Evolutionary conservation across 352 stramenopile genomes (phyloP), one percentile per base, ranked within the genome.

Genomic region (Globisporangium iwayamae): DNA sequence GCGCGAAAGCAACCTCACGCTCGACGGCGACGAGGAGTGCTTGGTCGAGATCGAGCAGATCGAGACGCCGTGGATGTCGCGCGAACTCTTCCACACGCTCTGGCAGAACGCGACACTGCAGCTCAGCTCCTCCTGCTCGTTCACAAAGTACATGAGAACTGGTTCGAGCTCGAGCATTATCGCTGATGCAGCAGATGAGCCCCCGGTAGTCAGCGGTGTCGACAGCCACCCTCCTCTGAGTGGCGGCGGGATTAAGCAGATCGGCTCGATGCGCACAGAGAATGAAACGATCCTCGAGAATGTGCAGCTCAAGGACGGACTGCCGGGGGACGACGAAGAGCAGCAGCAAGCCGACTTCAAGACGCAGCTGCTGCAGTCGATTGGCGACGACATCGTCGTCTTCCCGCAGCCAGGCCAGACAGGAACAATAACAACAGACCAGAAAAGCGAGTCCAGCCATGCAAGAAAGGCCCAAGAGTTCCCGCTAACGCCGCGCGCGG

Each of bases 1-100:
- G n/a, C 81, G 81, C 25, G 78, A 89, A 69, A 85, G 74, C 66
- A 87, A 84, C 61, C 57, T 92, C 50, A 92, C 81, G 69, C 76
- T 92, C 45, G 77, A 89, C 43, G 67, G 74, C n/a, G 77, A 85
- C n/a, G 75, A 75, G 20, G 72, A 82, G 47, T 41, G 56, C 46
- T 61, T 64, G 36, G 62, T 87, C 2, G 55, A 72, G 38, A 66
- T 81, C 18, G 70, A 85, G 62, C 61, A 16, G 6, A 58, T 83
- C 8, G 62, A 63, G n/a, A 67, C 80, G 62, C 79, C 77, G 25
- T 92, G 80, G 81, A 90, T 92, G 81, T 70, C 77, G 6, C 64
- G 65, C 4, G 83, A 83, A 62, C 70, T 89, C 25, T 92, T 89
- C 71, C 63, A 85, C 10, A 84, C 74, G 50, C 68, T 92, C 50